A percentile compares a stretch with the other conserved stretches of the same genome.
Evolutionary conservation across 228 moss, liverwort and hornwort genomes (phyloP).

Genomic region (Sphagnum magellanicum): DNA sequence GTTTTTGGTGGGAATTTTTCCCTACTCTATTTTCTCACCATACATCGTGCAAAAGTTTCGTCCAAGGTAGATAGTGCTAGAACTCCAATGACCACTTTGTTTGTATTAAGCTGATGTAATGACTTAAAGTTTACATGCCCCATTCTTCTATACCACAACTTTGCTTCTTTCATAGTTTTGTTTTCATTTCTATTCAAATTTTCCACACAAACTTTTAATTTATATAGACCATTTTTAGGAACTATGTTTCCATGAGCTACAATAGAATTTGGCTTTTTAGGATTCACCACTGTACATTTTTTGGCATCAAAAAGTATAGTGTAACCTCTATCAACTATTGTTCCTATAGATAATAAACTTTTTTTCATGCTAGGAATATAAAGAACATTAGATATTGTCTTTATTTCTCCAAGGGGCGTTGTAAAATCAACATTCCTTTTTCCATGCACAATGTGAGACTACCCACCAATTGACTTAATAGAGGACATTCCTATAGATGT

Average conservation of each 20-base stretch:
- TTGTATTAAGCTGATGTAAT: not conserved
- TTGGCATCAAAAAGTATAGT: not conserved
- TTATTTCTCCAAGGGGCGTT: not conserved
- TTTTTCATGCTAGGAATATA: conserved; percentile 1
- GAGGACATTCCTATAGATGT: not conserved
- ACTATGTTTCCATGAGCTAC: not conserved
- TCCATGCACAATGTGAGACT: not conserved
- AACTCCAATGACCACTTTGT: not conserved
- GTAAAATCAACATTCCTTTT: not conserved
- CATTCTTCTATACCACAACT: not conserved
- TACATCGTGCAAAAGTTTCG: not conserved
- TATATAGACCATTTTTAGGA: not conserved
- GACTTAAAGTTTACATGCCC: not conserved
- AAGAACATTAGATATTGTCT: not conserved
- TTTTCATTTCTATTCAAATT: not conserved
- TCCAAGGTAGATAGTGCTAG: not conserved
- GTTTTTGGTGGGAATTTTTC: not conserved
- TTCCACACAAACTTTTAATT: not conserved
- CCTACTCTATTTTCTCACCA: not conserved
- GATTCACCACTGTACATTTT: not conserved
- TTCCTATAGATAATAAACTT: not conserved
- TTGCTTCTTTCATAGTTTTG: not conserved
- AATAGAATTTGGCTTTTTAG: not conserved
- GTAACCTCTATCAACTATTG: not conserved
- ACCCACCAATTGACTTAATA: not conserved